A percentile compares a stretch with the other conserved stretches of the same genome.
phyloP scores from a whole-genome alignment of 345 rosid species.

The Raphanus sativus region DNA sequence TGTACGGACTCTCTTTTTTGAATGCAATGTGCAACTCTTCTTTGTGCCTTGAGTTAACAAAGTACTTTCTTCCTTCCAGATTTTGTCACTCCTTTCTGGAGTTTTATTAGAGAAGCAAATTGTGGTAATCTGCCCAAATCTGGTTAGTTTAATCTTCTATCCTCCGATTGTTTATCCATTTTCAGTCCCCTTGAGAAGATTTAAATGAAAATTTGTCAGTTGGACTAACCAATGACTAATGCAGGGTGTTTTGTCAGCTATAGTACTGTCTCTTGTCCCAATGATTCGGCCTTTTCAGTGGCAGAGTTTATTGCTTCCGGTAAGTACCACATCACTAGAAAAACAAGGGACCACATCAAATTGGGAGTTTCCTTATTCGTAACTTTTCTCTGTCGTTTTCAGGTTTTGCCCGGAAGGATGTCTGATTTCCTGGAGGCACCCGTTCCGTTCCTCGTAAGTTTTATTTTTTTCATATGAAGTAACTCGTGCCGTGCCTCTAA shows the following conservation, averaged over 20 bases:
- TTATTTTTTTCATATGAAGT: slow-evolving; percentile 7
- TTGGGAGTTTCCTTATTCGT: slow-evolving; percentile 5
- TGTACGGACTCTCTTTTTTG: slow-evolving; percentile 48
- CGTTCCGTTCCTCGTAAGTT: slow-evolving; percentile 93
- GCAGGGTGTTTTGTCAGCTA: slow-evolving; percentile 95
- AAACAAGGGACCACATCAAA: background rate
- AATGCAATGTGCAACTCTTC: background rate
- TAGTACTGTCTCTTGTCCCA: slow-evolving; percentile 79
- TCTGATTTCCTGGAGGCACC: slow-evolving; percentile 98
- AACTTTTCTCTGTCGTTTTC: slow-evolving; percentile 25
- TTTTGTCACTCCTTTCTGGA: slow-evolving; percentile 79
- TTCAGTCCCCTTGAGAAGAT: slow-evolving; percentile 3
- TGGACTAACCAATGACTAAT: slow-evolving; percentile 21
- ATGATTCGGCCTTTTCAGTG: slow-evolving; percentile 95
- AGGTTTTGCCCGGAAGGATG: slow-evolving; percentile 88
- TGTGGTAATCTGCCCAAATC: slow-evolving; percentile 80
- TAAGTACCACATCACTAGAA: slow-evolving; percentile 44
- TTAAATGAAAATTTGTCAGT: slow-evolving; percentile 2
- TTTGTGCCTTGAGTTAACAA: slow-evolving; percentile 28
- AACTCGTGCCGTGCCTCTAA: background rate
- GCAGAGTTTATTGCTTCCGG: slow-evolving; percentile 98
- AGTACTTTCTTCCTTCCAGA: slow-evolving; percentile 48
- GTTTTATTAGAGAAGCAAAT: slow-evolving; percentile 89
- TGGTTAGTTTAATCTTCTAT: slow-evolving; percentile 54
- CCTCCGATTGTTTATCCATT: slow-evolving; percentile 6